These are phyloP conservation scores for Ramaria rubella DNA, from an alignment of 768 basidiomycete genomes.

Conservation along the genomic window DNA sequence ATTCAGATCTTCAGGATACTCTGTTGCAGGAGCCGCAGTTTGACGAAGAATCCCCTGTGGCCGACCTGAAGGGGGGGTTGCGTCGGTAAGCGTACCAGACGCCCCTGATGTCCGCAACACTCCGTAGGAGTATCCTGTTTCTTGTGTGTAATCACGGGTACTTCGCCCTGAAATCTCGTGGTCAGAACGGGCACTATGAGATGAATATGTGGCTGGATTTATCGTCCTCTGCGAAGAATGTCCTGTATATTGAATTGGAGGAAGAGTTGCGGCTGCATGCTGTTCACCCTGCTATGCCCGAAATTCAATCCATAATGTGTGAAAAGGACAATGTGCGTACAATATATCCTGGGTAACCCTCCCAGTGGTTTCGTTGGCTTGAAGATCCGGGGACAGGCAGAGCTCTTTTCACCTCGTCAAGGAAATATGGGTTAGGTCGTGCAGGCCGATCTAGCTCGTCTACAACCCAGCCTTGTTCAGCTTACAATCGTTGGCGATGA, in stretches of 20 bases:
- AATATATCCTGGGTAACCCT: background rate
- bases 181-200: background rate
- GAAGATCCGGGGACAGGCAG: background rate
- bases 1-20: background rate
- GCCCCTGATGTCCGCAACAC: conserved; percentile 2
- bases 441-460: background rate
- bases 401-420: background rate
- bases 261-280: background rate
- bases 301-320: background rate
- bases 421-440: background rate
- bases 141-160: background rate
- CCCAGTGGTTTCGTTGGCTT: background rate
- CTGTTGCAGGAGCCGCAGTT: background rate
- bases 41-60: conserved; percentile 7
- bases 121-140: background rate
- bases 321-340: background rate
- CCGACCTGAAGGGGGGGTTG: background rate
- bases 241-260: background rate
- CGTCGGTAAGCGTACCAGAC: background rate
- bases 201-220: too few species aligned
- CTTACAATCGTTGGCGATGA: background rate
- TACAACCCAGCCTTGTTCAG: background rate
- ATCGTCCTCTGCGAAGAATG: too few species aligned
- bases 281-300: background rate
- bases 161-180: background rate